These are phyloP conservation scores for Debaryomyces sp. DNA, from an alignment of 1,139 yeast genomes.

Conservation along the genomic window DNA sequence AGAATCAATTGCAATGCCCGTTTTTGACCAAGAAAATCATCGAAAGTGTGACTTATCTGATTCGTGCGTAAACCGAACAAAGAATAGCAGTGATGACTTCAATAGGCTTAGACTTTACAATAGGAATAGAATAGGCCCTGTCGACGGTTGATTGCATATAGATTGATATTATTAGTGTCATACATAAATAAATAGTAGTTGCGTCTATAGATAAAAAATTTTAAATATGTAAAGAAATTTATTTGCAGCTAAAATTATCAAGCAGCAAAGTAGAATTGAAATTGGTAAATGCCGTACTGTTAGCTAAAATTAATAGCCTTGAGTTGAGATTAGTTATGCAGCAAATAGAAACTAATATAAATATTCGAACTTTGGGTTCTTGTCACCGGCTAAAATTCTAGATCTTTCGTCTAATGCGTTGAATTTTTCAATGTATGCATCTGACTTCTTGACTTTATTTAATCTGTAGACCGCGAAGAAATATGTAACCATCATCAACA, in stretches of 20 bases:
- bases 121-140: not conserved
- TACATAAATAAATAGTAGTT: not conserved
- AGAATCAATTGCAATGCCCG: not conserved
- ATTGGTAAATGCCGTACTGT: not conserved
- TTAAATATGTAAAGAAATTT: not conserved
- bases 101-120: not conserved
- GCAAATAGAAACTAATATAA: conserved; percentile 25
- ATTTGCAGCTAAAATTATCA: not conserved
- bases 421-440: conserved; percentile 44
- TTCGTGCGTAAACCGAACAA: not conserved
- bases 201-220: not conserved
- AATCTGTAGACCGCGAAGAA: conserved; percentile 38
- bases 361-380: conserved; percentile 59
- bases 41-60: not conserved
- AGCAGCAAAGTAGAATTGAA: not conserved
- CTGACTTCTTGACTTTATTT: conserved; percentile 45
- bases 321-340: not conserved
- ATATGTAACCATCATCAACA: conserved; percentile 48
- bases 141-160: not conserved
- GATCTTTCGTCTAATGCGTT: conserved; percentile 49
- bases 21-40: not conserved
- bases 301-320: not conserved
- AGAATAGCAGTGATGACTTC: not conserved
- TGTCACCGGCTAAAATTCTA: conserved; percentile 60
- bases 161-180: not conserved